Percentiles rank a stretch among this genome's conserved stretches.
Evolutionary conservation across 106 monocot genomes (phyloP).

Genomic region (Posidonia australis): DNA sequence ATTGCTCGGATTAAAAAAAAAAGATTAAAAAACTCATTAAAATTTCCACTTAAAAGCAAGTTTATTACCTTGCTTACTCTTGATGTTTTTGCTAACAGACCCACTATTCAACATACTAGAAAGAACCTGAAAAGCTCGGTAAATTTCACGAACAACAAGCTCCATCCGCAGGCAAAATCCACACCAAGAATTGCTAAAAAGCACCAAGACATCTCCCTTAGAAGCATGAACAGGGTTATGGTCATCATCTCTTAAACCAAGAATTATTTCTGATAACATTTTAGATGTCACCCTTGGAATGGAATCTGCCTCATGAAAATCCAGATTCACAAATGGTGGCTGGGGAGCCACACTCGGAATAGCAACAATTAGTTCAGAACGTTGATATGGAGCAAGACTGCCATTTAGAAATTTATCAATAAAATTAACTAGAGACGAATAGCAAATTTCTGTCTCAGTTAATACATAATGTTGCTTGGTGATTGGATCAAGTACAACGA

Average conservation of each 20-base stretch:
- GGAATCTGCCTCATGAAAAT: conserved; percentile 74
- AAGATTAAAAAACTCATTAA: too few relatives aligned
- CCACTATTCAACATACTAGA: conserved; percentile 9
- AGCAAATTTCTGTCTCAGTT: conserved; percentile 36
- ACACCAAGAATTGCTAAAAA: conserved; percentile 79
- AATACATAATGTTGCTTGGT: conserved; percentile 56
- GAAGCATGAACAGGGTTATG: conserved; percentile 19
- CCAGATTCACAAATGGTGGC: conserved; percentile 89
- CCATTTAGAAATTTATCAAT: conserved; percentile 53
- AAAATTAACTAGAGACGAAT: too few relatives aligned
- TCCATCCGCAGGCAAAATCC: conserved; percentile 88
- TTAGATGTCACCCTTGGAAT: conserved; percentile 51
- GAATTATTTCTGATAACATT: conserved; percentile 51
- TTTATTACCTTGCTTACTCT: too few relatives aligned
- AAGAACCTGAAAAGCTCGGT: conserved; percentile 46
- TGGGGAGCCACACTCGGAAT: conserved; percentile 36
- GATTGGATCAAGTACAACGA: conserved; percentile 70
- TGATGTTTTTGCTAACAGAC: not conserved
- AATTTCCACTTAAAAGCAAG: too few relatives aligned
- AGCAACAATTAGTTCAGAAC: conserved; percentile 21
- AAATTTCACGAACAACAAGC: conserved; percentile 77
- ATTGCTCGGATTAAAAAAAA: too few relatives aligned
- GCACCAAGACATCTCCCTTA: conserved; percentile 62
- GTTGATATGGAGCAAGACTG: conserved; percentile 65
- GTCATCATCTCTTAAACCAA: conserved; percentile 38